These are phyloP conservation scores for Russula olivacea DNA, from an alignment of 768 basidiomycete species.

Conservation along the genomic window DNA sequence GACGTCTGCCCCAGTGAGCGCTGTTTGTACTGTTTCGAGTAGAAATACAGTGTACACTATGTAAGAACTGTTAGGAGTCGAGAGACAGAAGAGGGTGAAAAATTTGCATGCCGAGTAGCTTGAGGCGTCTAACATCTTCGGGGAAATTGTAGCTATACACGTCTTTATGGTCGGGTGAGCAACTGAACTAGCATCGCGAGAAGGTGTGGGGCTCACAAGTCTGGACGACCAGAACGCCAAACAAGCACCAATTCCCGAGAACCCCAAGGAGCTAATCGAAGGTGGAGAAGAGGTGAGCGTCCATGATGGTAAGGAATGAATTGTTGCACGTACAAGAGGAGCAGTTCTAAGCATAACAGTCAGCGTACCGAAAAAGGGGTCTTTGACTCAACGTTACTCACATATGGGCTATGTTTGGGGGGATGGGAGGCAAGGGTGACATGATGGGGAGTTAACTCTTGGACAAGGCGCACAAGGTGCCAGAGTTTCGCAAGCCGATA, in stretches of 20 bases:
- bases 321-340: neutral
- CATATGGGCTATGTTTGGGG: neutral
- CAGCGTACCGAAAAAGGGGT: neutral
- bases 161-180: slow-evolving; percentile 1
- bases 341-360: neutral
- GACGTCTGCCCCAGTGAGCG: slow-evolving; percentile 28
- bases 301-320: neutral
- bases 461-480: neutral
- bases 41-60: slow-evolving; percentile 28
- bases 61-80: neutral
- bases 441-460: neutral
- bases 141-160: slow-evolving; percentile 15
- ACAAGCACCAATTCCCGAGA: slow-evolving; percentile 29
- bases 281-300: neutral
- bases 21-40: slow-evolving; percentile 28
- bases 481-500: neutral
- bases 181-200: neutral
- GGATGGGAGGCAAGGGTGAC: neutral
- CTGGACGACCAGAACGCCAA: slow-evolving; percentile 30
- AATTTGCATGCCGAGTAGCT: slow-evolving; percentile 1
- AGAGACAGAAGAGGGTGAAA: neutral
- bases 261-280: neutral
- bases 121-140: neutral
- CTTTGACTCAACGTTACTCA: neutral
- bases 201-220: slow-evolving; percentile 25